Conservation (phyloP, 345 rosid species). For the Camelina hispida region DNA sequence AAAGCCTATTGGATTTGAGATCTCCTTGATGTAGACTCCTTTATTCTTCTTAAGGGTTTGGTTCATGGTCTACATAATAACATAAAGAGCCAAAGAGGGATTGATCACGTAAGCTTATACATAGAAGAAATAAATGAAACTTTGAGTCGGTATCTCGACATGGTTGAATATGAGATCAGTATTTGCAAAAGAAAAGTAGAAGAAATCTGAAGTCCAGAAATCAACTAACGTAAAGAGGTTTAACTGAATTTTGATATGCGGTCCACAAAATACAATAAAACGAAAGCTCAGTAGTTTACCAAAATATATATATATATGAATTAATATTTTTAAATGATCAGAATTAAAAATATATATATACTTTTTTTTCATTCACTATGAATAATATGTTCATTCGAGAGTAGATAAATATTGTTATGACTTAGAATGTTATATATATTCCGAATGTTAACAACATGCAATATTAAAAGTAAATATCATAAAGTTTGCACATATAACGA, state of each 20-base stretch:
- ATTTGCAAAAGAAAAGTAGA: too few relatives aligned
- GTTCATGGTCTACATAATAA: slow-evolving; percentile 17
- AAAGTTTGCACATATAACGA: too few relatives aligned
- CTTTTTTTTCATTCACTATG: too few relatives aligned
- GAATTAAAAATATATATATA: too few relatives aligned
- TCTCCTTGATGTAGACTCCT: slow-evolving; percentile 58
- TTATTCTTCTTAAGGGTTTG: slow-evolving; percentile 27
- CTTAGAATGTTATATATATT: too few relatives aligned
- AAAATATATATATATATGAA: not conserved
- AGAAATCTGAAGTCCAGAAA: not conserved
- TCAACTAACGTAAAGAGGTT: not conserved
- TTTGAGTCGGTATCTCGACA: not conserved
- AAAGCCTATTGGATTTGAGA: slow-evolving; percentile 51
- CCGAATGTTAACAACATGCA: too few relatives aligned
- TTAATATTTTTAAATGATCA: not conserved
- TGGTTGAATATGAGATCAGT: too few relatives aligned
- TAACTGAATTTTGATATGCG: not conserved
- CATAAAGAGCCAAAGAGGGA: not conserved
- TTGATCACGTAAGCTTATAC: slow-evolving; percentile 12
- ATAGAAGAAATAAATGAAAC: not conserved
- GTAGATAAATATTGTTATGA: too few relatives aligned
- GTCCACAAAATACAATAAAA: not conserved
- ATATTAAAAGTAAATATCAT: too few relatives aligned
- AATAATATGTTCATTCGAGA: too few relatives aligned
- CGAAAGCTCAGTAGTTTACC: not conserved